Conservation (phyloP, 1,284 basidiomycete species). For the Microbotryomycetes sp. region DNA sequence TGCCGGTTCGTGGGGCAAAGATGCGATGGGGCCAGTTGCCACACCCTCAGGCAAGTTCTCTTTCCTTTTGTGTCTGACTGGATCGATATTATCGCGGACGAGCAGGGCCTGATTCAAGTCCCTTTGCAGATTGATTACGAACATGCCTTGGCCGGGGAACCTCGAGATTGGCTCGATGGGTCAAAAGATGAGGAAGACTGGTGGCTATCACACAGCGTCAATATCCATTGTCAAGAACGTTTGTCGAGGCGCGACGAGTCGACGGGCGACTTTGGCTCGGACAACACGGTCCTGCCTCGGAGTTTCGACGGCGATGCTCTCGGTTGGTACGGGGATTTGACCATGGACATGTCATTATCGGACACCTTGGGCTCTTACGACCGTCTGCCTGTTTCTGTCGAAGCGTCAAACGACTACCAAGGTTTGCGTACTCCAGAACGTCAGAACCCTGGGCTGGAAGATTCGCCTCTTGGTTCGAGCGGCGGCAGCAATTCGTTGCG, state of each 20-base stretch:
- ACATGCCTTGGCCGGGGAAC: neutral
- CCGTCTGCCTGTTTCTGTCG: no score
- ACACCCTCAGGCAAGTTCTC: slow-evolving; percentile 4
- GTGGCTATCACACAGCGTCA: neutral
- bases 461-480: neutral
- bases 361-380: no score
- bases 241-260: no score
- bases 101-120: neutral
- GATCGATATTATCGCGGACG: slow-evolving; percentile 2
- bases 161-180: neutral
- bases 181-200: neutral
- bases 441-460: no score
- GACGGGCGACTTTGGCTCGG: no score
- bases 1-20: neutral
- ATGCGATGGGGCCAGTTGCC: neutral
- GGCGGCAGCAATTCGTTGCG: neutral
- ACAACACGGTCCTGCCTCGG: no score
- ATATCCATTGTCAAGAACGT: neutral
- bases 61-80: slow-evolving; percentile 13
- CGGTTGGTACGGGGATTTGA: no score
- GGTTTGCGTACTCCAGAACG: no score
- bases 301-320: no score
- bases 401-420: no score
- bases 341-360: no score
- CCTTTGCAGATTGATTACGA: neutral